Conservation (phyloP, 2,329 filamentous ascomycete genomes). For the Incumbomyces delicatus region DNA sequence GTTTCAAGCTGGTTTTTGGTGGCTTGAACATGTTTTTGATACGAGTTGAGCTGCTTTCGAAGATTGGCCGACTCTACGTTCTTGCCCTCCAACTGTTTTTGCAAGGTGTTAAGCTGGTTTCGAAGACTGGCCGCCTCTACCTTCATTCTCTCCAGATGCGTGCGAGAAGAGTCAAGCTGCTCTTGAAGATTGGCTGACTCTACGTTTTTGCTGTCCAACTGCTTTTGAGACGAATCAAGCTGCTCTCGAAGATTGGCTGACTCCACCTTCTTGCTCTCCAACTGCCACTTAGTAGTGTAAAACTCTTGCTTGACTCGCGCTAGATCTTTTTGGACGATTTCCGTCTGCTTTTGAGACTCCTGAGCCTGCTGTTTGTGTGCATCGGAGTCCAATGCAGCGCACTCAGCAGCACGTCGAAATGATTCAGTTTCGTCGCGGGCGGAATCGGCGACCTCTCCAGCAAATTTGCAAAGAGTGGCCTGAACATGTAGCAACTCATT, state of each 20-base stretch:
- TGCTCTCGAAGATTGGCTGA: background rate
- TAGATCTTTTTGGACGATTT: background rate
- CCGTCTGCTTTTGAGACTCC: background rate
- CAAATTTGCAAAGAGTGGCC: background rate
- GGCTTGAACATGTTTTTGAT: background rate
- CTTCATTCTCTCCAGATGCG: background rate
- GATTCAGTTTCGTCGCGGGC: background rate
- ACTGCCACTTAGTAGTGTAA: too few relatives aligned
- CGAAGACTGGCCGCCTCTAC: too few relatives aligned
- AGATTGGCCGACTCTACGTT: too few relatives aligned
- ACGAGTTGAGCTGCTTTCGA: background rate
- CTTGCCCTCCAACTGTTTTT: too few relatives aligned
- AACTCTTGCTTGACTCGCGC: background rate
- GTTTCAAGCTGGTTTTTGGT: too few relatives aligned
- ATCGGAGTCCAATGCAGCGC: background rate
- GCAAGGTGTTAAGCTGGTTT: too few relatives aligned
- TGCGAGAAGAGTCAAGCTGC: background rate
- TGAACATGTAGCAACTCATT: background rate
- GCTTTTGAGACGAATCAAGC: background rate
- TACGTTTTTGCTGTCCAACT: background rate
- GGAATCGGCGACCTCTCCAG: background rate
- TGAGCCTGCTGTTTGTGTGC: background rate
- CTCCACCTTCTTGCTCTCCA: too few relatives aligned
- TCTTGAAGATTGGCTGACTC: background rate
- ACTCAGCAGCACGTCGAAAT: background rate